phyloP scores from a whole-genome alignment of 225 moss, liverwort and hornwort species.

The Anthoceros angustus region DNA sequence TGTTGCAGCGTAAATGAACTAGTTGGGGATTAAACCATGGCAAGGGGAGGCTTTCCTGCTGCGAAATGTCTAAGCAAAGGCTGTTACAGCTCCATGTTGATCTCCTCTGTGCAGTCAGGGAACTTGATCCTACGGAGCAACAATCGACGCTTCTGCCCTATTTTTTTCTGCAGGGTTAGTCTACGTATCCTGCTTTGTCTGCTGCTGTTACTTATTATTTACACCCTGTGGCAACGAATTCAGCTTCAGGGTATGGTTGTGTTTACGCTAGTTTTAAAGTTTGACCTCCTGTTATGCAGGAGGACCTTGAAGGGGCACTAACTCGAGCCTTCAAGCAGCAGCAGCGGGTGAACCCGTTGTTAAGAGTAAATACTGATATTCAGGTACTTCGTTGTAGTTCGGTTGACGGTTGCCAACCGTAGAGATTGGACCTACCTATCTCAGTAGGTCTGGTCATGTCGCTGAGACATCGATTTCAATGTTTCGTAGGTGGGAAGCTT shows the following conservation, averaged over 20 bases:
- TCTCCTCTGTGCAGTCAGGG: constrained; percentile 36
- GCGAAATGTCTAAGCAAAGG: too few relatives aligned
- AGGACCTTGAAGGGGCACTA: constrained; percentile 89
- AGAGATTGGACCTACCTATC: neutral
- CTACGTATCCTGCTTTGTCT: neutral
- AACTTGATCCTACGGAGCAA: constrained; percentile 86
- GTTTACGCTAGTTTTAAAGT: neutral
- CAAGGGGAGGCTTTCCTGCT: neutral
- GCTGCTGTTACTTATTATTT: neutral
- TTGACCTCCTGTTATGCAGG: constrained; percentile 17
- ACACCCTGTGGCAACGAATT: neutral
- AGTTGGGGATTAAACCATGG: constrained; percentile 3
- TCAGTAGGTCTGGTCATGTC: neutral
- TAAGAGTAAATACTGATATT: constrained; percentile 81
- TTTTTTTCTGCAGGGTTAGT: constrained; percentile 91
- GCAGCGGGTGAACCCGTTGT: constrained; percentile 69
- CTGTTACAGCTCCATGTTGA: neutral
- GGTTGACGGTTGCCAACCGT: neutral
- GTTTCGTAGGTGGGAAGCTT: constrained; percentile 87
- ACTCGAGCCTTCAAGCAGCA: constrained; percentile 86
- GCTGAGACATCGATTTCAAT: neutral
- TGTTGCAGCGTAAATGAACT: neutral
- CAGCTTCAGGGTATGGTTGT: neutral
- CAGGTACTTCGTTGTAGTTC: constrained; percentile 31
- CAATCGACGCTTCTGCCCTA: constrained; percentile 84